Evolutionary conservation across 441 rosid species (phyloP), one percentile per base, ranked within the genome.

Genomic region (Croton laevigatus): DNA sequence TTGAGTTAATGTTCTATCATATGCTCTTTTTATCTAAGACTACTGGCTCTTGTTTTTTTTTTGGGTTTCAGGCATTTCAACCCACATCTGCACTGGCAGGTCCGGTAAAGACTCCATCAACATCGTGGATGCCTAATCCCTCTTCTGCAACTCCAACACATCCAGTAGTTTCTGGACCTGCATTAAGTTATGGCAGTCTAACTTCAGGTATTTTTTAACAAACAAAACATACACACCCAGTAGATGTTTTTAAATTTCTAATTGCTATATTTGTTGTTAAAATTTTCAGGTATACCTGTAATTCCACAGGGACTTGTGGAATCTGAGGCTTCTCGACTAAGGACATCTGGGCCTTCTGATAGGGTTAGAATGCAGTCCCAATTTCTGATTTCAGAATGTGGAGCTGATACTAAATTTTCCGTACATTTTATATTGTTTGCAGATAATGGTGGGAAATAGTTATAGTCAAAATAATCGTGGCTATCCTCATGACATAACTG

Each of bases 121-220:
- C 79, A 53, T 52, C 81, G 59, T 80, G 87, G 87, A 78, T 84
- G 74, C 57, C 88, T 46, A 73, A 77, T 77, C 78, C 85, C 27
- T 68, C 88, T 20, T 66, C 80, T 51, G 36, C 59, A 70, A 59
- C 72, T 57, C 85, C 59, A 70, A 59, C 72, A 52, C 85, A 79
- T 75, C 83, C 84, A n/a, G 62, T 71, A 65, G 74, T 65, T 75
- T 69, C 84, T 9, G 82, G 75, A 64, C 80, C 73, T n/a, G 86
- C 77, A 61, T 65, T 71, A 45, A 71, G 78, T 66, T 75, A 81
- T 60, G 72, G 72, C 61, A 72, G 71, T 37, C 81, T 69, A 59
- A 78, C 73, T 68, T 69, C 85, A 46, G 78, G 90, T 84, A 40
- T 69, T 13, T 9, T 60, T 57, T 36, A 0, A 32, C 53, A 7